Base-by-base conservation (phyloP, 1,139 yeast species). In the Suhomyces atakaporum region DNA sequence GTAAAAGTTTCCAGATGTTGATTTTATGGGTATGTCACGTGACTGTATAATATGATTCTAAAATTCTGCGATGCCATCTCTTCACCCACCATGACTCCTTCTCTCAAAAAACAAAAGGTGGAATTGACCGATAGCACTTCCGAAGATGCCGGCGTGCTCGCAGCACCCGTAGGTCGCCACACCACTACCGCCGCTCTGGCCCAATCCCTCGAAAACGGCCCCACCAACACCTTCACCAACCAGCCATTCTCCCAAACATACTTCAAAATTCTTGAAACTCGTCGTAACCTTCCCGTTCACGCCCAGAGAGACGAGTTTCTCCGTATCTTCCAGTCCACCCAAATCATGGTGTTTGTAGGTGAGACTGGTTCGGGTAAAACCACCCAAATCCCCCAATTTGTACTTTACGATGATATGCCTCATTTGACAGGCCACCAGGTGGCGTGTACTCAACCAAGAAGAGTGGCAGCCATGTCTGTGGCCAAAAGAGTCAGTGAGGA, bases 301-400 rank as follows among this genome's bases (percentile, higher is more conserved):
- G 80, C 92, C 23, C 97, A 92, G 63, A 76, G 97, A 58, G 84
- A 81, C 36, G 96, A 90, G 63, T 94, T 92, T 56, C 72, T 92
- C 42, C 72, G 75, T 46, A 78, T 85, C 44, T 92, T 85, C 66
- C 97, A 92, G 46, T 67, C 77, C 12, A 81, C 94, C 30, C 98
- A 92, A 63, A 86, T 92, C 56, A 85, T 92, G 95, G 97, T 92
- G 31, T 89, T 92, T 63, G 97, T 92, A 29, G 98, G 98, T 69
- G 98, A 92, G 62, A 92, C 98, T 1, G 97, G 97, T 63, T 87
- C 96, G 11, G 97, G 97, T 74, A 90, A 90, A 60, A 90, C 97
- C 16, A 90, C 97, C 1, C 97, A 90, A 63, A 89, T 90, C 44
- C 97, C 97, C 3, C 97, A 90, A 62, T 90, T 89, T 66, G 97